phyloP scores from a whole-genome alignment of 805 yeast genomes.

The Candida montana region DNA sequence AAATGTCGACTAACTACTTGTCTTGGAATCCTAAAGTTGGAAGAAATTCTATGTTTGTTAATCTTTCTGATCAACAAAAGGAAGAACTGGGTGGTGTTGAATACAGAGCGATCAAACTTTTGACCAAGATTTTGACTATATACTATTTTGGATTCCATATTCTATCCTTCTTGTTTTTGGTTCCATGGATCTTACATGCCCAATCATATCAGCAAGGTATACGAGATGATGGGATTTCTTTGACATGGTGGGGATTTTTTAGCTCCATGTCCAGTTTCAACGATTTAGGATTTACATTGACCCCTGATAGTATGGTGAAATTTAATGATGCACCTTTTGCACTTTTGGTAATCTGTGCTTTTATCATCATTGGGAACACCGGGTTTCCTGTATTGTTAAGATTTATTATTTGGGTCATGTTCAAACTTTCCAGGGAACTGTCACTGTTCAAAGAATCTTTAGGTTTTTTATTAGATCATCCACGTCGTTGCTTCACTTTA shows the following conservation, averaged over 20 bases:
- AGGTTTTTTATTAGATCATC: conserved; percentile 87
- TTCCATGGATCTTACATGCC: conserved; percentile 54
- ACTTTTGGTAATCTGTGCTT: conserved; percentile 55
- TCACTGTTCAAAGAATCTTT: conserved; percentile 67
- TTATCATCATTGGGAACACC: conserved; percentile 88
- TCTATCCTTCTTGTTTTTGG: conserved; percentile 43
- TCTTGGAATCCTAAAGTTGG: conserved; percentile 93
- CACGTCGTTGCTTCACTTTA: conserved; percentile 92
- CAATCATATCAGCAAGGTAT: conserved; percentile 39
- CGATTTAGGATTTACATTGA: conserved; percentile 79
- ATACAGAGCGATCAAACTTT: conserved; percentile 77
- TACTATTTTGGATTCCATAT: conserved; percentile 79
- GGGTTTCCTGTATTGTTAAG: conserved; percentile 87
- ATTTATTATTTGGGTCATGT: conserved; percentile 74
- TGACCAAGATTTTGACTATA: conserved; percentile 55
- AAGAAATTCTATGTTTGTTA: conserved; percentile 86
- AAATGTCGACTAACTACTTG: conserved; percentile 58
- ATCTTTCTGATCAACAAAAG: conserved; percentile 74
- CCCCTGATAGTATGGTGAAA: conserved; percentile 72
- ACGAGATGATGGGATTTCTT: conserved; percentile 53
- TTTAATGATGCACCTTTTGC: conserved; percentile 63
- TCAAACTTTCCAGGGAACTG: conserved; percentile 59
- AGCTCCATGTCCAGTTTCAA: conserved; percentile 75
- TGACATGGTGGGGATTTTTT: conserved; percentile 93
- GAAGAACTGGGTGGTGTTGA: conserved; percentile 98